Evolutionary conservation across 2,329 filamentous ascomycete species (phyloP).

Genomic region (Cladosporium colombiae): DNA sequence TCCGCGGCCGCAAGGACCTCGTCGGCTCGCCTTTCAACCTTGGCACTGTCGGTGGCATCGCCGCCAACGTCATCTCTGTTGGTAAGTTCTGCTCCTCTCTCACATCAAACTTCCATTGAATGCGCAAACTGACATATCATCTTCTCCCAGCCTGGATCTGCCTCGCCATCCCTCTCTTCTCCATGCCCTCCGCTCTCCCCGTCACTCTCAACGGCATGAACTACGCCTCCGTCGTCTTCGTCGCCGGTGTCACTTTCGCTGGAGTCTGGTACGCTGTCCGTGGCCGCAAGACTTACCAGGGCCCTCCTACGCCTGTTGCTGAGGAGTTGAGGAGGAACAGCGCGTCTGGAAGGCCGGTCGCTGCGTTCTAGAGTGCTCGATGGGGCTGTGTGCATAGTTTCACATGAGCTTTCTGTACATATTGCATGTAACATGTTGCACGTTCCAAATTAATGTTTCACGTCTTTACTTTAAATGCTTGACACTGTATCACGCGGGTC

Average conservation of each 20-base stretch:
- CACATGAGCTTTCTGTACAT: neutral
- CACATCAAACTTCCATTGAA: slow-evolving; percentile 30
- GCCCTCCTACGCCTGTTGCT: slow-evolving; percentile 43
- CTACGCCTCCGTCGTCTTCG: slow-evolving; percentile 74
- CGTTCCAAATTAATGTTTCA: neutral
- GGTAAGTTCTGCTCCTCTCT: slow-evolving; percentile 50
- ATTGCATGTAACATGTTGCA: neutral
- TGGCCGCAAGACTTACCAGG: slow-evolving; percentile 69
- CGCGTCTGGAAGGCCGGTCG: slow-evolving; percentile 1
- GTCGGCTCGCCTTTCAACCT: slow-evolving; percentile 61
- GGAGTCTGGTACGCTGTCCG: slow-evolving; percentile 68
- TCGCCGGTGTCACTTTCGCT: slow-evolving; percentile 63
- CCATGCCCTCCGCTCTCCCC: slow-evolving; percentile 62
- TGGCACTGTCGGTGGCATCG: slow-evolving; percentile 59
- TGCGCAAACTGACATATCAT: neutral
- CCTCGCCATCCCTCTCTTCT: slow-evolving; percentile 72
- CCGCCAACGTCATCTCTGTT: slow-evolving; percentile 66
- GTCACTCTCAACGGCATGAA: slow-evolving; percentile 64
- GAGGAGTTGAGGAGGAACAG: neutral
- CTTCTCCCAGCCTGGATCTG: slow-evolving; percentile 59
- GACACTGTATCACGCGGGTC: too few species aligned
- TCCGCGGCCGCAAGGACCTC: slow-evolving; percentile 62
- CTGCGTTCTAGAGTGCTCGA: neutral
- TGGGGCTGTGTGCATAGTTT: neutral
- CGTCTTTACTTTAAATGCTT: neutral